phyloP scores from a whole-genome alignment of 345 rosid species.

The Dimocarpus longan region DNA sequence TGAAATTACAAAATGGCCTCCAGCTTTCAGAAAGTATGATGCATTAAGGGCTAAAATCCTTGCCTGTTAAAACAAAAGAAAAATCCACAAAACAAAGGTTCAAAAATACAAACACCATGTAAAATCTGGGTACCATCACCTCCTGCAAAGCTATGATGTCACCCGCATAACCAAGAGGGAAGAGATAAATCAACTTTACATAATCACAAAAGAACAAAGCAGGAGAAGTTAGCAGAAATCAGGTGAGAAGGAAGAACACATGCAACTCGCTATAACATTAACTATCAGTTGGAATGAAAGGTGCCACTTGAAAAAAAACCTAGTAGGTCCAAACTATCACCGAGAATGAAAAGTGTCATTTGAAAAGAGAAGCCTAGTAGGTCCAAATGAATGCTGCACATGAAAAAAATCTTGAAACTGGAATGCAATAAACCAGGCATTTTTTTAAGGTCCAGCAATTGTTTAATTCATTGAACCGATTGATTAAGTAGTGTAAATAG shows the following conservation, averaged over 20 bases:
- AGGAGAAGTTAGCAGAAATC: no score
- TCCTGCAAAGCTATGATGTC: neutral
- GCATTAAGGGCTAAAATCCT: conserved; percentile 93
- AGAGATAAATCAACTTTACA: neutral
- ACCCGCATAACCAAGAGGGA: neutral
- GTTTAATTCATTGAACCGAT: neutral
- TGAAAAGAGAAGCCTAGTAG: no score
- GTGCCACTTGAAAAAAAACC: neutral
- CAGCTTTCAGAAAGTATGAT: conserved; percentile 79
- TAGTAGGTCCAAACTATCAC: neutral
- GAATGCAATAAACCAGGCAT: neutral
- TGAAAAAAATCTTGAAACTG: neutral
- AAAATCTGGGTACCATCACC: neutral
- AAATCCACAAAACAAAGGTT: neutral
- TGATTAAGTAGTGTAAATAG: no score
- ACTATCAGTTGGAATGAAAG: no score
- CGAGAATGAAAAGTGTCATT: no score
- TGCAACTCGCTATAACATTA: neutral
- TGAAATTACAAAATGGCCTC: conserved; percentile 97
- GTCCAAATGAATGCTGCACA: neutral
- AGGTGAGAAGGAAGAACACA: neutral
- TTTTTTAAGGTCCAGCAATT: no score
- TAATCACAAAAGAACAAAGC: neutral
- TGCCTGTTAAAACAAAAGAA: conserved; percentile 49
- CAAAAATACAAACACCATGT: neutral